Conservation (phyloP, 495 filamentous ascomycete genomes). For the Penicillium flavigenum region DNA sequence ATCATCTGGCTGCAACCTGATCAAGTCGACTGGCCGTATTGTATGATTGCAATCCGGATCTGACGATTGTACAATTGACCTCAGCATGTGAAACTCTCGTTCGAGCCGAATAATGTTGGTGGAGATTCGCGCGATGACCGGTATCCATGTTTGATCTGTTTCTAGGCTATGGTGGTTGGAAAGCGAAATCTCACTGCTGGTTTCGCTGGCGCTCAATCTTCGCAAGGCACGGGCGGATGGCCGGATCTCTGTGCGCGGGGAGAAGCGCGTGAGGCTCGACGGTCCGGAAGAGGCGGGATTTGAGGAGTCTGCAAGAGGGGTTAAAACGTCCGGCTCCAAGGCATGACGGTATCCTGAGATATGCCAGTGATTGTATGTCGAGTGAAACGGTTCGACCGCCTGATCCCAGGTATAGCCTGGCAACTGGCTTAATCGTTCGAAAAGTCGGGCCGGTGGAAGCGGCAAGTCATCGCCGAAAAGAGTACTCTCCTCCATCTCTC, state of each 20-base stretch:
- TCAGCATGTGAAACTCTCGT: slow-evolving; percentile 77
- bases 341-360: slow-evolving; percentile 53
- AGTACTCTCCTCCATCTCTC: slow-evolving; percentile 42
- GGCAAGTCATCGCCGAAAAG: slow-evolving; percentile 60
- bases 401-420: slow-evolving; percentile 78
- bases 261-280: slow-evolving; percentile 47
- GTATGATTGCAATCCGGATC: slow-evolving; percentile 76
- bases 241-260: slow-evolving; percentile 42
- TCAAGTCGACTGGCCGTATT: slow-evolving; percentile 69
- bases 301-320: slow-evolving; percentile 46
- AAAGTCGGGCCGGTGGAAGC: slow-evolving; percentile 67
- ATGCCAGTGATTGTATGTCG: slow-evolving; percentile 80
- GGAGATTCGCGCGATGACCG: slow-evolving; percentile 75
- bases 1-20: slow-evolving; percentile 60
- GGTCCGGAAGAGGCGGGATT: slow-evolving; percentile 35
- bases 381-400: slow-evolving; percentile 66
- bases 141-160: slow-evolving; percentile 46
- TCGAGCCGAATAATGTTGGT: slow-evolving; percentile 77
- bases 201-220: slow-evolving; percentile 49
- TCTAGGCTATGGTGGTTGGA: slow-evolving; percentile 23
- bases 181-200: slow-evolving; percentile 48
- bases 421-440: slow-evolving; percentile 69
- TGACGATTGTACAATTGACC: slow-evolving; percentile 63
- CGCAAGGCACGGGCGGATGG: slow-evolving; percentile 30
- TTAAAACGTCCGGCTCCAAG: slow-evolving; percentile 39